Conservation (phyloP, 257 asterid species). For the Thymus quinquecostatus region DNA sequence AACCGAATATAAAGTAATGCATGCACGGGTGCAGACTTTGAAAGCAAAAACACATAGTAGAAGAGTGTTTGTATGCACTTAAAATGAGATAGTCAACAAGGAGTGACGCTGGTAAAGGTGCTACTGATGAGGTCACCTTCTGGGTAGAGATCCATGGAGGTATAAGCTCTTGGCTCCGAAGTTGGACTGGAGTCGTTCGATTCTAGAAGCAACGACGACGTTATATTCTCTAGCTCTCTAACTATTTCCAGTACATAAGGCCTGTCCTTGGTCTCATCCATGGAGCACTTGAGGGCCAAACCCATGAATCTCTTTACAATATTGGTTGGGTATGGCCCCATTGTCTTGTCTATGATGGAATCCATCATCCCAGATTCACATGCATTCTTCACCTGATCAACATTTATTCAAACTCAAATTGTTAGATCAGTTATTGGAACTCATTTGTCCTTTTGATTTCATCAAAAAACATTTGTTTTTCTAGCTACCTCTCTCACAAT, state of each 20-base stretch:
- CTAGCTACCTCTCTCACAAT: slow-evolving; percentile 69
- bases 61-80: too few relatives aligned
- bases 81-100: slow-evolving; percentile 48
- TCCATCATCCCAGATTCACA: slow-evolving; percentile 66
- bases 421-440: too few relatives aligned
- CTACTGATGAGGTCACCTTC: slow-evolving; percentile 71
- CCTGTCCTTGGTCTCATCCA: slow-evolving; percentile 68
- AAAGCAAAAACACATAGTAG: too few relatives aligned
- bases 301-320: slow-evolving; percentile 60
- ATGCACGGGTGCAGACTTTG: too few relatives aligned
- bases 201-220: slow-evolving; percentile 44
- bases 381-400: slow-evolving; percentile 60
- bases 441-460: too few relatives aligned
- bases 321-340: slow-evolving; percentile 73
- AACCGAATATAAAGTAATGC: too few relatives aligned
- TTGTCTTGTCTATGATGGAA: slow-evolving; percentile 66
- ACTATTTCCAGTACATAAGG: slow-evolving; percentile 78
- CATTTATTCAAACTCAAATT: too few relatives aligned
- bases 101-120: slow-evolving; percentile 45
- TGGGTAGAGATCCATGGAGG: slow-evolving; percentile 38
- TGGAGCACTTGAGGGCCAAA: slow-evolving; percentile 69
- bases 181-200: slow-evolving; percentile 29
- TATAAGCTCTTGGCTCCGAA: slow-evolving; percentile 42
- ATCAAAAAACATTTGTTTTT: too few relatives aligned
- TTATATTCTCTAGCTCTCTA: slow-evolving; percentile 70